Conservation (phyloP, 805 yeast species). For the Saccharomycopsis sp. region DNA sequence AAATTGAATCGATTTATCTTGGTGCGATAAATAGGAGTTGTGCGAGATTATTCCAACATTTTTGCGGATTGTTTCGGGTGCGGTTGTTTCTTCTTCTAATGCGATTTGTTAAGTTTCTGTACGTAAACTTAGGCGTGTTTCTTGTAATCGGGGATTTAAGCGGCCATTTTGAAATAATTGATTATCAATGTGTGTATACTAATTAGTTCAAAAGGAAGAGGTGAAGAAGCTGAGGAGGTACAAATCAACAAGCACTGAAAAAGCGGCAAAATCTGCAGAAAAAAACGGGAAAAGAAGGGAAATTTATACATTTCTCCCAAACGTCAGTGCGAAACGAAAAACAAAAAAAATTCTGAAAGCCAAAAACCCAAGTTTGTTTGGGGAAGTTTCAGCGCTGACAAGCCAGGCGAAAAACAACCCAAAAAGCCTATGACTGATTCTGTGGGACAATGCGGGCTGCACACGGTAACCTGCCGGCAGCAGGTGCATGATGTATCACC, state of each 20-base stretch:
- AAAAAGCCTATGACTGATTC: too few species aligned
- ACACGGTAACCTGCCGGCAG: too few species aligned
- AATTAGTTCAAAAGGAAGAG: slow-evolving; percentile 4
- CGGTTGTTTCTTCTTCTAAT: background rate
- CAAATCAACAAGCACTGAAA: too few species aligned
- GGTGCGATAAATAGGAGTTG: background rate
- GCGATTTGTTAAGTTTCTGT: slow-evolving; percentile 2
- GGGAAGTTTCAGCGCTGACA: too few species aligned
- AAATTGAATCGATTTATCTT: background rate
- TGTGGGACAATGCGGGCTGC: too few species aligned
- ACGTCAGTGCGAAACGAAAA: background rate
- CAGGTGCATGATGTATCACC: too few species aligned
- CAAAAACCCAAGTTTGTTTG: too few species aligned
- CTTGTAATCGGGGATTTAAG: slow-evolving; percentile 19
- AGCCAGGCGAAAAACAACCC: too few species aligned
- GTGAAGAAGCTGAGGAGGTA: background rate
- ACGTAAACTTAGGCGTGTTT: slow-evolving; percentile 21
- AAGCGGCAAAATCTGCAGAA: background rate
- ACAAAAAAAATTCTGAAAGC: background rate
- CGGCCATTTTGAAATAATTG: slow-evolving; percentile 17
- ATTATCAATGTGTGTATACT: background rate
- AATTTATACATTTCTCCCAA: background rate
- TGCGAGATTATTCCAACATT: background rate
- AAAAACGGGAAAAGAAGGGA: background rate
- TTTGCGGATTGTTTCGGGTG: too few species aligned